phyloP scores from a whole-genome alignment of 805 yeast genomes.

The Wickerhamiella azymoides region DNA sequence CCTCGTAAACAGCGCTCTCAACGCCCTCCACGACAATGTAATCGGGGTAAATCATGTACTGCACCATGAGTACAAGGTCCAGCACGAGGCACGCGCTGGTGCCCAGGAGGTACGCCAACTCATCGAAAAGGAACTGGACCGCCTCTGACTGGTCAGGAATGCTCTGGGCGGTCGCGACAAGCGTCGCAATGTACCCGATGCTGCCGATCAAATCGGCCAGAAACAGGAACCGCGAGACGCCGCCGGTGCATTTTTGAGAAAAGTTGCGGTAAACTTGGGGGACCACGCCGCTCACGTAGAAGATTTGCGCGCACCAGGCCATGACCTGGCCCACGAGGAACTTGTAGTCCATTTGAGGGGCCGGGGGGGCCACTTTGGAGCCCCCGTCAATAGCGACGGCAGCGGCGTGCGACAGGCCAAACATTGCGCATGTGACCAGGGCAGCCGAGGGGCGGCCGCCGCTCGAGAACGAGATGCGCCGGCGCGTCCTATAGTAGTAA shows the following conservation, averaged over 20 bases:
- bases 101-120: conserved; percentile 23
- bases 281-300: conserved; percentile 22
- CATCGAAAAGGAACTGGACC: conserved; percentile 19
- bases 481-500: conserved; percentile 16
- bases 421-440: conserved; percentile 3
- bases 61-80: conserved; percentile 20
- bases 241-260: conserved; percentile 30
- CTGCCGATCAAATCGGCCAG: conserved; percentile 21
- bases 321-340: conserved; percentile 17
- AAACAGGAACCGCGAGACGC: conserved; percentile 21
- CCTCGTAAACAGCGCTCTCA: too few species aligned
- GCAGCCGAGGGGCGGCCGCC: conserved; percentile 3
- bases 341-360: conserved; percentile 12
- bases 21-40: conserved; percentile 5
- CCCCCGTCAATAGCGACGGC: not conserved
- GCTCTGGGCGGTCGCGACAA: conserved; percentile 18
- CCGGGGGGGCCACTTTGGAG: not conserved
- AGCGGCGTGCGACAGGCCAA: conserved; percentile 6
- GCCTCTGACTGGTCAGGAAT: conserved; percentile 11
- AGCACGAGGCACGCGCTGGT: conserved; percentile 17
- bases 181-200: conserved; percentile 20
- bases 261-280: conserved; percentile 32
- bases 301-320: conserved; percentile 19
- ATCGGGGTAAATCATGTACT: conserved; percentile 19
- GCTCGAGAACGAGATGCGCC: conserved; percentile 1